phyloP scores from a whole-genome alignment of 768 basidiomycete species.

The Tricholoma terreum region DNA sequence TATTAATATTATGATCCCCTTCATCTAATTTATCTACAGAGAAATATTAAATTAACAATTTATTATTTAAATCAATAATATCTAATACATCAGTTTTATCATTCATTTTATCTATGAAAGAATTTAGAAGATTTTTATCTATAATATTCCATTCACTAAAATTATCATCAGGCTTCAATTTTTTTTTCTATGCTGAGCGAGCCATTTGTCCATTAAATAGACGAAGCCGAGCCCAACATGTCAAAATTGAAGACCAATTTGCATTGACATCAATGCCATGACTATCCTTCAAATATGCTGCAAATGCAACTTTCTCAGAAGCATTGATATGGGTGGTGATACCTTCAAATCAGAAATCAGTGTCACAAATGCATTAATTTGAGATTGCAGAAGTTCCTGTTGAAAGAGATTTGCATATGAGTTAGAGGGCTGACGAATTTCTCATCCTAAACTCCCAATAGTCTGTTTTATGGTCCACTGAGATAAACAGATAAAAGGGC shows the following conservation, averaged over 20 bases:
- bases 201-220: constrained; percentile 40
- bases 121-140: no score
- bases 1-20: no score
- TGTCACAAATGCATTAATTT: neutral
- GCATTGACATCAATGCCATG: neutral
- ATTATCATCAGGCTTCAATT: no score
- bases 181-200: no score
- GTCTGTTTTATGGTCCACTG: constrained; percentile 14
- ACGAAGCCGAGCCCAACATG: constrained; percentile 30
- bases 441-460: constrained; percentile 9
- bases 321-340: neutral
- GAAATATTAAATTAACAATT: no score
- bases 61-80: no score
- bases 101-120: no score
- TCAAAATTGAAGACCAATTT: neutral
- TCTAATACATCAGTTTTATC: no score
- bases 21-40: no score
- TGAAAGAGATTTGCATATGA: neutral
- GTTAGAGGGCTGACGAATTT: neutral
- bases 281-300: no score
- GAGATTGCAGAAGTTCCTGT: neutral
- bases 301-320: neutral
- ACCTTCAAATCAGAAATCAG: neutral
- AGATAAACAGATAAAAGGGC: neutral
- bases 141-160: no score